Evolutionary conservation across 495 filamentous ascomycete genomes (phyloP), one percentile per base, ranked within the genome.

Genomic region (Hyaloscypha finlandica): DNA sequence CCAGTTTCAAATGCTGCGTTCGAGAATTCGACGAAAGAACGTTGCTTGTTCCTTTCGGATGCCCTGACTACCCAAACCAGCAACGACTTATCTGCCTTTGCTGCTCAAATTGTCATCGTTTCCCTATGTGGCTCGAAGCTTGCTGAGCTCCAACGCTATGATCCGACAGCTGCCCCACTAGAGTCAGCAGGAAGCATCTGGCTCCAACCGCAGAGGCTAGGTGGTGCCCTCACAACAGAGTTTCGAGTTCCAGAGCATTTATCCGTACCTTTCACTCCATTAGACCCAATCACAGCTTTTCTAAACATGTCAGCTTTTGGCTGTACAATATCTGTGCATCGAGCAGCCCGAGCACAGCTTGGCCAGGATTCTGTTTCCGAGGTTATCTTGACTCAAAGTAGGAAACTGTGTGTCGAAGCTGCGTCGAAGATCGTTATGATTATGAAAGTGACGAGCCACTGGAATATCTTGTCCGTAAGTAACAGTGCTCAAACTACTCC

Each of bases 1-100:
- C 82, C 82, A 20, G 70, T 75, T n/a, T 60, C 62, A 9, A 42
- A 65, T 30, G 31, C 19, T 20, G 51, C 62, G 3, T 65, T 30
- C 29, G 62, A 65, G 29, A 65, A 14, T 19, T 56, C 52, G 3
- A 57, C 31, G 20, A 39, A 33, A 58, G 62, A 55, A 25, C 31
- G 19, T 16, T 20, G 39, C 25, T 48, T 48, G 62, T 56, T 42
- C 20, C 62, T 65, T 52, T 56, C 29, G 4, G 62, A 65, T n/a
- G 62, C 54, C 12, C 25, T 65, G 8, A 56, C 14, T 12, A 42
- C 20, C 62, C 29, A 35, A 22, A 39, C 16, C 25, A 33, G n/a
- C 22, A n/a, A 35, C 6, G 29, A 25, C 19, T 29, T 65, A 16
- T 58, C 51, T 19, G 6, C 51, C 14, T 42, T 65, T 39, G 62